phyloP scores from a whole-genome alignment of 306 rosid genomes.

The Cucurbita ficifolia region DNA sequence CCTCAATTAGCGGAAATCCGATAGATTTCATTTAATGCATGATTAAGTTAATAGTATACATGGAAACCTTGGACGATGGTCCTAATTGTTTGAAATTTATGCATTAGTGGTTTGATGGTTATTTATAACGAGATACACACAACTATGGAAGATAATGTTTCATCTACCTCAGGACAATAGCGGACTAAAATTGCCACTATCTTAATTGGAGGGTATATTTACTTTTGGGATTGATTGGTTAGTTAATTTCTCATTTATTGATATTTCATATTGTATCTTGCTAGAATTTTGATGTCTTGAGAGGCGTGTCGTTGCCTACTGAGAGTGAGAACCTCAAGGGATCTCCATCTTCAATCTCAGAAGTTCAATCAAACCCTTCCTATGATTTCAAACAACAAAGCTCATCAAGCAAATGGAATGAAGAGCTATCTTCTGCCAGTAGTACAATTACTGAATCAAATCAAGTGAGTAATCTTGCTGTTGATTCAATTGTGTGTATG shows the following conservation, averaged over 20 bases:
- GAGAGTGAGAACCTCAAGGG: conserved; percentile 46
- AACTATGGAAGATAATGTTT: not conserved
- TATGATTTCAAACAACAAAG: conserved; percentile 58
- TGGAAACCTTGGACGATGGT: not conserved
- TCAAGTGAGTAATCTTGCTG: conserved; percentile 69
- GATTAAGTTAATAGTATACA: not conserved
- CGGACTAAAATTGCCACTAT: not conserved
- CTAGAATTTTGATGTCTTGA: conserved; percentile 46
- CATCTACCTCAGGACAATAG: not conserved
- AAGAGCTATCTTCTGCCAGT: conserved; percentile 73
- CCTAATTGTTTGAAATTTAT: not conserved
- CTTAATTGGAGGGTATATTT: not conserved
- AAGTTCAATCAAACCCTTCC: conserved; percentile 31
- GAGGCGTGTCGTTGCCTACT: conserved; percentile 30
- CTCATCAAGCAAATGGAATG: conserved; percentile 85
- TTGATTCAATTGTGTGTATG: conserved; percentile 33
- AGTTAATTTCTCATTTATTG: not conserved
- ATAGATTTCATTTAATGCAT: not conserved
- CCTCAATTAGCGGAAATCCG: not conserved
- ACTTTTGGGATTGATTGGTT: not conserved
- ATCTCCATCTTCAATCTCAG: conserved; percentile 18
- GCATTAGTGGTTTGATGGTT: not conserved
- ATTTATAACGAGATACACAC: not conserved
- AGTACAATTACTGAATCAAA: conserved; percentile 81
- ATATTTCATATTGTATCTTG: not conserved